Evolutionary conservation across 2,329 filamentous ascomycete genomes (phyloP), one percentile per base, ranked within the genome.

Genomic region (Mariannaea elegans): DNA sequence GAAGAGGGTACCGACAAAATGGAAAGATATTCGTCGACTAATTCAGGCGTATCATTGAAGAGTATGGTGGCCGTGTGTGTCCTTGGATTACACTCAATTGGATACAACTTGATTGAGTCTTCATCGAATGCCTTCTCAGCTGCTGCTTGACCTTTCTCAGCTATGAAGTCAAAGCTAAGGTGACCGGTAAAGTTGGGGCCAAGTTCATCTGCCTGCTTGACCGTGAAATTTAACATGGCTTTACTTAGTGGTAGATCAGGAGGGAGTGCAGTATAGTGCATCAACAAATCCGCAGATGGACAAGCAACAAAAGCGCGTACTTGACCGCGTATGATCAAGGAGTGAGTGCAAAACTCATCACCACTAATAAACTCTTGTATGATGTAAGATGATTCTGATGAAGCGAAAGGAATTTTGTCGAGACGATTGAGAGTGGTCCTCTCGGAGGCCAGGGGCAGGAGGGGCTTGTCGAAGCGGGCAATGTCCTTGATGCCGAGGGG

Each of bases 81-180:
- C 13, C 89, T 79, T 0, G 89, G 89, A 56, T 91, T 92, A 69
- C 89, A 91, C 70, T 91, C 89, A 56, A 92, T 91, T 0, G 88
- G 87, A 63, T 86, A 89, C 2, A 91, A 71, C 4, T 55, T 53
- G 4, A 62, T 50, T 0, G n/a, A 34, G n/a, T 65, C 24, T 64
- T 80, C 66, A n/a, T 75, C 73, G 0, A n/a, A 14, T 3, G 19
- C 13, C 14, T 24, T 32, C 1, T 59, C 59, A 6, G 55, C 45
- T 51, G 21, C 7, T 60, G 56, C 7, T 51, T 19, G 14, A 63
- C 63, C 59, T 2, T 34, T 10, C 1, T 58, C 7, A 2, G 90
- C 83, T 64, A 93, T 77, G 62, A 94, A 89, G 71, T 92, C 88
- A 53, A 94, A 89, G 16, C 85, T 89, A 29, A 93, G 72, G 71